A percentile compares a stretch with the other conserved stretches of the same genome.
Evolutionary conservation across 1,139 yeast genomes (phyloP).

Genomic region (Groenewaldozyma sp.): DNA sequence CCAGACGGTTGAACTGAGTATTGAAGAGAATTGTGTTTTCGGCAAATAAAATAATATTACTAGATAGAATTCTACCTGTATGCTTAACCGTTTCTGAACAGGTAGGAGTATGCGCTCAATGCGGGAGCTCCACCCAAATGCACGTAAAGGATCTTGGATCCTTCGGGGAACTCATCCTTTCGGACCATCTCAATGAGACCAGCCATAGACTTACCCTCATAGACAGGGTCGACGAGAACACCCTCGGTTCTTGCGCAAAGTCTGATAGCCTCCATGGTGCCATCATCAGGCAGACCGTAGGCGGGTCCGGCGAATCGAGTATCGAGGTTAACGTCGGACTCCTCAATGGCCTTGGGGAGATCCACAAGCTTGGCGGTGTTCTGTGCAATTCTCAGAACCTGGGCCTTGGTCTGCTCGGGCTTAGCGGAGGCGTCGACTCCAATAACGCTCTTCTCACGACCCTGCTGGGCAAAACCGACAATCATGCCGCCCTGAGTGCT

Average conservation of each 20-base stretch:
- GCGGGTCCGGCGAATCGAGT: constrained; percentile 5
- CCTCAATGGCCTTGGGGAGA: constrained; percentile 2
- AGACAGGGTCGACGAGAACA: constrained; percentile 5
- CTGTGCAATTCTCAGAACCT: constrained; percentile 7
- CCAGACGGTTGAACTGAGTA: too few species aligned
- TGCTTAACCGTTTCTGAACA: constrained; percentile 2
- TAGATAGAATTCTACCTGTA: background rate
- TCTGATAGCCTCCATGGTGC: constrained; percentile 6
- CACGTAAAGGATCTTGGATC: constrained; percentile 5
- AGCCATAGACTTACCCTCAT: constrained; percentile 7
- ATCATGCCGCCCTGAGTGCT: constrained; percentile 7
- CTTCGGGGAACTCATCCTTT: constrained; percentile 6
- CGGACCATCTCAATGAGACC: constrained; percentile 5
- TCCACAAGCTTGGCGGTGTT: constrained; percentile 8
- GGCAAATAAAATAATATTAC: too few species aligned
- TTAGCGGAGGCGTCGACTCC: constrained; percentile 8
- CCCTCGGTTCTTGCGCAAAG: constrained; percentile 4
- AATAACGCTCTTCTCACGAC: constrained; percentile 5
- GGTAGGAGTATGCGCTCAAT: constrained; percentile 3
- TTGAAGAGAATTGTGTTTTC: too few species aligned
- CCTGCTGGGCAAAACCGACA: constrained; percentile 5
- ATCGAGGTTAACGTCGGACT: constrained; percentile 6
- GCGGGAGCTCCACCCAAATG: constrained; percentile 7
- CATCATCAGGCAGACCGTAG: constrained; percentile 6
- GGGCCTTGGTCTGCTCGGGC: constrained; percentile 8